Percentiles rank a stretch among this genome's conserved stretches.
These are phyloP conservation scores for Ilex paraguariensis DNA, from an alignment of 305 asterid species.

Conservation along the genomic window DNA sequence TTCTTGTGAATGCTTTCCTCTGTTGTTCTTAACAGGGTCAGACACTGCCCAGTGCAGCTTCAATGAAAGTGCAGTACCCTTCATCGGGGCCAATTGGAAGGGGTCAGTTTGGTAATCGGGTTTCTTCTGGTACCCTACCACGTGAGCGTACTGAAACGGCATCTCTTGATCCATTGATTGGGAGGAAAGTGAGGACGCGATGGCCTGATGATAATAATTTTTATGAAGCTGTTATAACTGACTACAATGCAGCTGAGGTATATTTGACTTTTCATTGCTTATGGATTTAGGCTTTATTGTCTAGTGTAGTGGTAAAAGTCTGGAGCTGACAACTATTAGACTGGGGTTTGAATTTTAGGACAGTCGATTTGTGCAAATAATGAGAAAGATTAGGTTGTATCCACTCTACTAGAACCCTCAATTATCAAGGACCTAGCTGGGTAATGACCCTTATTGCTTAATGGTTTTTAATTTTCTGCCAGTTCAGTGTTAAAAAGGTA, in stretches of 20 bases:
- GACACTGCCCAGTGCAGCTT: slow-evolving; percentile 48
- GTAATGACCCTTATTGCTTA: too few relatives aligned
- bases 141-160: slow-evolving; percentile 53
- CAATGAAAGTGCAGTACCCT: slow-evolving; percentile 63
- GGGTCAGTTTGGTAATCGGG: slow-evolving; percentile 63
- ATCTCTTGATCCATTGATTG: slow-evolving; percentile 51
- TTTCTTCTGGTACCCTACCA: slow-evolving; percentile 43
- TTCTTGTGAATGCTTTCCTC: slow-evolving; percentile 6
- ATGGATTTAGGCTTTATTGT: neutral
- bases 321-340: too few relatives aligned
- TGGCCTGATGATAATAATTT: slow-evolving; percentile 94
- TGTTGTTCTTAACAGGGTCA: slow-evolving; percentile 23
- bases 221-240: slow-evolving; percentile 81
- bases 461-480: slow-evolving; percentile 2
- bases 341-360: too few relatives aligned
- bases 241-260: slow-evolving; percentile 66
- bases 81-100: slow-evolving; percentile 68
- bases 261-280: slow-evolving; percentile 5
- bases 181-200: slow-evolving; percentile 75
- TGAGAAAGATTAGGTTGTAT: too few relatives aligned
- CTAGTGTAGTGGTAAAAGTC: too few relatives aligned
- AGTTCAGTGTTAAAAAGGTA: slow-evolving; percentile 14
- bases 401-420: too few relatives aligned
- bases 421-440: too few relatives aligned
- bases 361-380: too few relatives aligned